These are phyloP conservation scores for Microbotryum scabiosae DNA, from an alignment of 1,284 basidiomycete genomes.

Conservation along the genomic window DNA sequence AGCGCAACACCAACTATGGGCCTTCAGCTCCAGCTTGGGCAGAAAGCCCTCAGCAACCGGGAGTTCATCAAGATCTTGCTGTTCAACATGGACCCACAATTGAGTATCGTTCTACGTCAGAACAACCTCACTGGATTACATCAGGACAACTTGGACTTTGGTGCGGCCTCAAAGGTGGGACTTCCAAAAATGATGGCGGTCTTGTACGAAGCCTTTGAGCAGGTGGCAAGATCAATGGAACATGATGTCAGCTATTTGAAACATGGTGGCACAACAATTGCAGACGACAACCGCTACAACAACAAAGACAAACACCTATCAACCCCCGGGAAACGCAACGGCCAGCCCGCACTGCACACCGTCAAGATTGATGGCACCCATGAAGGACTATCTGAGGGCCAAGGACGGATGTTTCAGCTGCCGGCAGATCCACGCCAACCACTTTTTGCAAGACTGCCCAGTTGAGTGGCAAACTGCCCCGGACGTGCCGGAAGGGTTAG, in stretches of 20 bases:
- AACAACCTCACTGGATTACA: background rate
- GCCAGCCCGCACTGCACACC: no score
- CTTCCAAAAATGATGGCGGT: no score
- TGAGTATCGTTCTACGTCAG: background rate
- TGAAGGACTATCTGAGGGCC: background rate
- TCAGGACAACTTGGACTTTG: background rate
- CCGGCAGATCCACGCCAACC: background rate
- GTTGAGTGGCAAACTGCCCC: background rate
- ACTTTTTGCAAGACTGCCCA: background rate
- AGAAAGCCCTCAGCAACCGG: background rate
- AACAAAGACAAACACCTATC: background rate
- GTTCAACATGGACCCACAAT: slow-evolving; percentile 9
- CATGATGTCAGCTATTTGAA: background rate
- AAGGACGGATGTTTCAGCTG: slow-evolving; percentile 5
- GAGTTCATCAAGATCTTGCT: slow-evolving; percentile 2
- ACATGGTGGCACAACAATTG: no score
- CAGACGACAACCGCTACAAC: no score
- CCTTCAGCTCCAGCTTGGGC: background rate
- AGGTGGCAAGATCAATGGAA: background rate
- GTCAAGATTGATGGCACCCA: no score
- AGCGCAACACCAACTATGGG: background rate
- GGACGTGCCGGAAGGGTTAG: slow-evolving; percentile 1
- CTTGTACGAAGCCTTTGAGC: slow-evolving; percentile 1
- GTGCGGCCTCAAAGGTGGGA: background rate
- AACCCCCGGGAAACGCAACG: no score